Evolutionary conservation across 2,329 filamentous ascomycete genomes (phyloP).

Genomic region (Fusarium oligoseptatum): DNA sequence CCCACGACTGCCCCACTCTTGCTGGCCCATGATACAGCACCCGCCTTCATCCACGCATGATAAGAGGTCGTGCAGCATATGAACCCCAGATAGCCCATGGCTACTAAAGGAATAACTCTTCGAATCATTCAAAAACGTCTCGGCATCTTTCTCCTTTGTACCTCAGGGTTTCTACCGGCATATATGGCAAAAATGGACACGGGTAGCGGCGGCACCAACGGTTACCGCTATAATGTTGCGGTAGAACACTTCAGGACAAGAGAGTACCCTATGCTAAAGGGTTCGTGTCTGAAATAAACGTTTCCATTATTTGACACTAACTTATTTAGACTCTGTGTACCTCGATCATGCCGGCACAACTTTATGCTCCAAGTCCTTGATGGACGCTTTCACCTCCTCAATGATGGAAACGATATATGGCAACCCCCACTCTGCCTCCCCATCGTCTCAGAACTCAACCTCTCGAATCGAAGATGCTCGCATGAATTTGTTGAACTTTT

Average conservation of each 20-base stretch:
- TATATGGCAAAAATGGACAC: conserved; percentile 11
- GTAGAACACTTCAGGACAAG: conserved; percentile 70
- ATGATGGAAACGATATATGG: conserved; percentile 85
- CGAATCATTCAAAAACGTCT: background rate
- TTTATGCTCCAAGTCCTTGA: conserved; percentile 81
- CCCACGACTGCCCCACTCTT: conserved; percentile 28
- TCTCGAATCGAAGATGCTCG: conserved; percentile 82
- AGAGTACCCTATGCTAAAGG: conserved; percentile 79
- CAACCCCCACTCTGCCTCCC: conserved; percentile 91
- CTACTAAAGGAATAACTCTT: background rate
- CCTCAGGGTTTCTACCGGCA: background rate
- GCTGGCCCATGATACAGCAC: conserved; percentile 26
- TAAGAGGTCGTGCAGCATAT: conserved; percentile 25
- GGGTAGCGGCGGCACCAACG: conserved; percentile 4
- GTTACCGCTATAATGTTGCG: conserved; percentile 66
- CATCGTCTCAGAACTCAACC: conserved; percentile 82
- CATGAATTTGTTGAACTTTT: conserved; percentile 78
- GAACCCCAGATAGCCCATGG: background rate
- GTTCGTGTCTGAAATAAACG: conserved; percentile 54
- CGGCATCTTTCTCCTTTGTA: background rate
- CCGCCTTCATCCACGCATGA: conserved; percentile 26
- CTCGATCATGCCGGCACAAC: conserved; percentile 98
- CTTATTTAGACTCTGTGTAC: conserved; percentile 76
- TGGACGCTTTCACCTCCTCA: conserved; percentile 83
- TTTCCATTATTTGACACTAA: conserved; percentile 5